Percentiles rank a stretch among this genome's conserved stretches.
Evolutionary conservation across 2,329 filamentous ascomycete genomes (phyloP).

Genomic region (Talaromyces sp.): DNA sequence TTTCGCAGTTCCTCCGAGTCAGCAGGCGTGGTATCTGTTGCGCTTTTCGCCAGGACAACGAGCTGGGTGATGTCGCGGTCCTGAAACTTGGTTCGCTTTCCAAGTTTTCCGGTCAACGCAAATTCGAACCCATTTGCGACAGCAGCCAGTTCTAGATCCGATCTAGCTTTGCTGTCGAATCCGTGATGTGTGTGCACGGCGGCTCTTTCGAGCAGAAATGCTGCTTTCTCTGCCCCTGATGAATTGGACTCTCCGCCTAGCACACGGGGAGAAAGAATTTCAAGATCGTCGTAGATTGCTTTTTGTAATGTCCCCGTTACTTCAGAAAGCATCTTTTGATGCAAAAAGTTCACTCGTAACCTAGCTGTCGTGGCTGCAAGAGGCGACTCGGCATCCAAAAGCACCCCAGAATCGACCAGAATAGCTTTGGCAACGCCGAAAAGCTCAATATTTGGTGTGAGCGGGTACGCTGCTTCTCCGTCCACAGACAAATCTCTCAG

Average conservation of each 20-base stretch:
- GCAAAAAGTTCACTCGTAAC: constrained; percentile 68
- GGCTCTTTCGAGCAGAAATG: constrained; percentile 76
- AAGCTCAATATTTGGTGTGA: constrained; percentile 78
- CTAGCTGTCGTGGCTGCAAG: constrained; percentile 53
- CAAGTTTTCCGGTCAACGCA: constrained; percentile 76
- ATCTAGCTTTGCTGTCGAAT: constrained; percentile 67
- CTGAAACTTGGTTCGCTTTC: constrained; percentile 53
- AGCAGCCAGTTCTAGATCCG: constrained; percentile 65
- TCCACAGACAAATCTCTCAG: constrained; percentile 70
- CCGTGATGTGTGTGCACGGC: constrained; percentile 81
- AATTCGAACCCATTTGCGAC: constrained; percentile 68
- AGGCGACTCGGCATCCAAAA: constrained; percentile 35
- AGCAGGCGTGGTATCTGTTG: constrained; percentile 16
- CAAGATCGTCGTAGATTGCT: constrained; percentile 56
- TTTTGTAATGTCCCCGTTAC: constrained; percentile 56
- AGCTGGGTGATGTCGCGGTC: constrained; percentile 65
- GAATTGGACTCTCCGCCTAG: constrained; percentile 18
- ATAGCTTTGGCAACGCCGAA: constrained; percentile 68
- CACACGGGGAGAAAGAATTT: constrained; percentile 42
- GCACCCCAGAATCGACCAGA: constrained; percentile 45
- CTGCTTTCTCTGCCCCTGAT: constrained; percentile 51
- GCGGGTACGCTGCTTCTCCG: constrained; percentile 77
- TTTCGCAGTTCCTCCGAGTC: constrained; percentile 6
- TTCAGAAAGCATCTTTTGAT: constrained; percentile 64
- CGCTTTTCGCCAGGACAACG: constrained; percentile 81